Percentiles rank a stretch among this genome's conserved stretches.
These are phyloP conservation scores for Teratosphaeria viscida DNA, from an alignment of 2,329 filamentous ascomycete species.

Conservation along the genomic window DNA sequence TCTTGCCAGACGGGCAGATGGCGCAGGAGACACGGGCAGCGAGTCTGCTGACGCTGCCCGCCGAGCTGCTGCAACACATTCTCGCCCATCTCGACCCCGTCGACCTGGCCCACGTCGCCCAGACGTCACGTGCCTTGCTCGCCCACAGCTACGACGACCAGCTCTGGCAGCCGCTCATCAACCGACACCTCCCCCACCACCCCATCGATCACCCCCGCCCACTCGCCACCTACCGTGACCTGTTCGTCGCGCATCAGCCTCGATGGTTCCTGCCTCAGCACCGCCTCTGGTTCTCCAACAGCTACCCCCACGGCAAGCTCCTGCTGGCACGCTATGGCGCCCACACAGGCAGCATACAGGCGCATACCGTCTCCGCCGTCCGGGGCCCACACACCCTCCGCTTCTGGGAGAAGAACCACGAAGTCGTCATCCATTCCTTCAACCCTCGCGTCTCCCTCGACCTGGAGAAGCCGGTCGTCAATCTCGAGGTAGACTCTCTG, in stretches of 20 bases:
- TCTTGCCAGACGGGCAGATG: background rate
- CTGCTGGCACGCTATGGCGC: constrained; percentile 69
- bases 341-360: constrained; percentile 64
- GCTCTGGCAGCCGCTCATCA: constrained; percentile 62
- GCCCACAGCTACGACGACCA: constrained; percentile 53
- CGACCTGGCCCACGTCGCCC: constrained; percentile 51
- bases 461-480: constrained; percentile 58
- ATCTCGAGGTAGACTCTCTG: constrained; percentile 26
- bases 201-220: constrained; percentile 46
- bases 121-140: constrained; percentile 51
- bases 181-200: constrained; percentile 53
- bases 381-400: constrained; percentile 45
- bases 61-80: constrained; percentile 66
- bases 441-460: constrained; percentile 60
- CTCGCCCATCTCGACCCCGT: constrained; percentile 53
- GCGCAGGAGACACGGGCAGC: background rate
- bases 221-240: constrained; percentile 53
- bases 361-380: constrained; percentile 62
- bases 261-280: constrained; percentile 75
- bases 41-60: constrained; percentile 49
- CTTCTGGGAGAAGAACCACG: constrained; percentile 53
- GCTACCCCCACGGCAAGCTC: constrained; percentile 60
- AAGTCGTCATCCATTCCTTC: constrained; percentile 63
- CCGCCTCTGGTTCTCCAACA: constrained; percentile 80
- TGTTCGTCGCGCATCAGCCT: constrained; percentile 65